Evolutionary conservation across 2,329 filamentous ascomycete genomes (phyloP).

Genomic region (Neopestalotiopsis sp.): DNA sequence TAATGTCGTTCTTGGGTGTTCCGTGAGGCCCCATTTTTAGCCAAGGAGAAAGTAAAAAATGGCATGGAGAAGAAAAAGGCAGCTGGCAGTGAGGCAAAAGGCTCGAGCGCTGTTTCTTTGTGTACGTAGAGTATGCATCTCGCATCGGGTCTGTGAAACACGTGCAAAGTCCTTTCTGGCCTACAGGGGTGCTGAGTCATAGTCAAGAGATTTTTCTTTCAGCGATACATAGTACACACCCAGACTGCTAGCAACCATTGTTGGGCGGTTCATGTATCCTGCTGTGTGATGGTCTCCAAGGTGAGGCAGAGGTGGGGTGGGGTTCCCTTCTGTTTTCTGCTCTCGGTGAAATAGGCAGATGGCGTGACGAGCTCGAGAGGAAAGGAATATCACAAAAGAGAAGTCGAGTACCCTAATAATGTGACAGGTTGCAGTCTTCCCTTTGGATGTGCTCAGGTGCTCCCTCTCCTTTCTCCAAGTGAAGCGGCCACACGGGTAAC

Average conservation of each 20-base stretch:
- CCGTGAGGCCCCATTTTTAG: not conserved
- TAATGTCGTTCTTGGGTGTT: not conserved
- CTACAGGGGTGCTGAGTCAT: not conserved
- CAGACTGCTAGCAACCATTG: no score
- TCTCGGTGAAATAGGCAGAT: no score
- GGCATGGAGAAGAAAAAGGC: not conserved
- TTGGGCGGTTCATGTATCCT: no score
- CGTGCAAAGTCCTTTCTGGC: not conserved
- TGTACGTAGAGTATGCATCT: not conserved
- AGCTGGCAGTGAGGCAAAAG: not conserved
- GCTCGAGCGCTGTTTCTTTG: not conserved
- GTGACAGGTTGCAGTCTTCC: not conserved
- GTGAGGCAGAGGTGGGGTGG: not conserved
- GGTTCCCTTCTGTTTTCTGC: not conserved
- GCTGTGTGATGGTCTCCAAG: no score
- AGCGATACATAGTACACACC: not conserved
- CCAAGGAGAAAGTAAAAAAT: not conserved
- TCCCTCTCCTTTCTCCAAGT: not conserved
- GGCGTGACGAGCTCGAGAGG: no score
- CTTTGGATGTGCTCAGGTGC: not conserved
- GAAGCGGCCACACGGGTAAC: not conserved
- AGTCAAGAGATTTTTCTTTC: not conserved
- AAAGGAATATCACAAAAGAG: no score
- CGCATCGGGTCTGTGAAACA: conserved; percentile 10
- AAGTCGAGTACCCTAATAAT: not conserved